Conservation (phyloP, 805 yeast species). For the Limtongia smithiae region DNA sequence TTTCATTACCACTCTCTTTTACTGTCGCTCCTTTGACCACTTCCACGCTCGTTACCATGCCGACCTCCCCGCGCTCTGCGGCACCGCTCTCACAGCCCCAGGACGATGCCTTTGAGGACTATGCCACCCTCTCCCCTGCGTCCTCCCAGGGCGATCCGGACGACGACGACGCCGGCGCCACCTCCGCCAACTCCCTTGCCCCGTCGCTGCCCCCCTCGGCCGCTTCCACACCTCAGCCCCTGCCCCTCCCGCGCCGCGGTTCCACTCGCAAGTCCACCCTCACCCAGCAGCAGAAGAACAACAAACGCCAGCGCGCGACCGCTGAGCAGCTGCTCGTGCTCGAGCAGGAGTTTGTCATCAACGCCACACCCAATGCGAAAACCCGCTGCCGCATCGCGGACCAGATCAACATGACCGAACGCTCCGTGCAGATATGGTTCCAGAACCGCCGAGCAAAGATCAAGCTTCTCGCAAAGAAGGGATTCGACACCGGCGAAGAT, state of each 20-base stretch:
- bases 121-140: slow-evolving; percentile 21
- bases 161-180: not conserved
- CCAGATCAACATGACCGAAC: slow-evolving; percentile 76
- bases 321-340: slow-evolving; percentile 73
- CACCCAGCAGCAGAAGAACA: slow-evolving; percentile 39
- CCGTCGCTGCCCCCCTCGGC: not conserved
- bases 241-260: slow-evolving; percentile 8
- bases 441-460: slow-evolving; percentile 51
- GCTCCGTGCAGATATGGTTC: slow-evolving; percentile 90
- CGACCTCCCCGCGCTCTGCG: not conserved
- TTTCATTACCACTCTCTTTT: too few relatives aligned
- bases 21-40: too few relatives aligned
- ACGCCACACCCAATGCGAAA: slow-evolving; percentile 58
- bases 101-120: slow-evolving; percentile 11
- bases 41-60: not conserved
- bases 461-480: slow-evolving; percentile 25
- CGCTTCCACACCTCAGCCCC: slow-evolving; percentile 1
- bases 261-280: slow-evolving; percentile 23
- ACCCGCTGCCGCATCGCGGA: slow-evolving; percentile 53
- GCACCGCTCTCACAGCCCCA: slow-evolving; percentile 3
- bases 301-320: slow-evolving; percentile 66
- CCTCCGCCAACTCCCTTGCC: slow-evolving; percentile 1
- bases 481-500: slow-evolving; percentile 27
- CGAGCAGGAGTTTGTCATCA: slow-evolving; percentile 62
- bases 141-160: slow-evolving; percentile 11